Evolutionary conservation across 1,284 basidiomycete species (phyloP), one percentile per base, ranked within the genome.

Genomic region (Ustilago loliicola): DNA sequence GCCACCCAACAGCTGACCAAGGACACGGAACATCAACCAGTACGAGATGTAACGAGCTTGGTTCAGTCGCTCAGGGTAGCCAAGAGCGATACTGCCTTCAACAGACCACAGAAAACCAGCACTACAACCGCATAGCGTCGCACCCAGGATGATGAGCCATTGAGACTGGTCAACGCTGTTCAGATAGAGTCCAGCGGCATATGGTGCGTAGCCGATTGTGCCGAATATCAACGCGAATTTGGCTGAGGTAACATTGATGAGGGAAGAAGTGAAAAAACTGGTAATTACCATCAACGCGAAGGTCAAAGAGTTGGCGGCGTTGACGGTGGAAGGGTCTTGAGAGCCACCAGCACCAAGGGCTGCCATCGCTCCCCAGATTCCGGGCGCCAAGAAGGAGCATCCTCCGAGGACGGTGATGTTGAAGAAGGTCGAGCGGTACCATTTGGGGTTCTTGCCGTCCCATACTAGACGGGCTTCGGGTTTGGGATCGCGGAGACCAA

Each of bases 91-190:
- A 13, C 32, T 27, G 8, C 77, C 77, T 36, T 79, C 77, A 4
- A 62, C 60, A 80, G 59, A 84, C 87, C 86, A 87, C 59, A 87
- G 87, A 0, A 81, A 36, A n/a, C 87, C 85, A 0, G 86, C 36
- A 38, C 86, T 3, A 66, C 73, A 29, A 84, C 87, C 88, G 57
- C 87, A 88, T 4, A 85, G 66, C 0, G 79, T 84, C 0, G 87
- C 87, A 1, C 87, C 87, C 4, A 88, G 63, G 27, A 88, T 65
- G 25, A 88, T 70, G 57, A 87, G 81, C 86, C 86, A 87, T 19
- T 81, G 81, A 9, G 76, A 15, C 15, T 69, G 80, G 36, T 68
- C 81, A n/a, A 66, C 62, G 32, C 72, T 78, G 62, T 84, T 83
- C 8, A 69, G 57, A 45, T 84, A 87, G 15, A 88, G 77, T 0